Evolutionary conservation across 2,329 filamentous ascomycete species (phyloP).

Genomic region (Daldinia sp.): DNA sequence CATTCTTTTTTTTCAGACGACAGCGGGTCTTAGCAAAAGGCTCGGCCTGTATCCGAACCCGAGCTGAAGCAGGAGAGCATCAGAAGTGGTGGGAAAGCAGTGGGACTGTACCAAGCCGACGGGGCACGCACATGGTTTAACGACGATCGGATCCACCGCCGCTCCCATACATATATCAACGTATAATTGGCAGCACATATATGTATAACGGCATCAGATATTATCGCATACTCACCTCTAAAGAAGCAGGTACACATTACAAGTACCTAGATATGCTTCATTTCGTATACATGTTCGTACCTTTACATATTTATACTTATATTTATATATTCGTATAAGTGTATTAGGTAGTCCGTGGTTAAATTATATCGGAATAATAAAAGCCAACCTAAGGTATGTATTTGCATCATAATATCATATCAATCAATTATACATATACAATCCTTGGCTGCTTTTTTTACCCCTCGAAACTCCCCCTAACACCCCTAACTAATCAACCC

Average conservation of each 20-base stretch:
- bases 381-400: too few relatives aligned
- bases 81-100: slow-evolving; percentile 1
- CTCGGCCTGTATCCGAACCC: slow-evolving; percentile 16
- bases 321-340: background rate
- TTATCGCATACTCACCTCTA: background rate
- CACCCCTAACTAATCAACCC: background rate
- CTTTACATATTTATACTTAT: background rate
- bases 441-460: background rate
- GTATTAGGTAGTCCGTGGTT: too few relatives aligned
- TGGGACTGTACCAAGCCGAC: slow-evolving; percentile 27
- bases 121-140: slow-evolving; percentile 33
- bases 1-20: background rate
- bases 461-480: background rate
- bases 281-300: too few relatives aligned
- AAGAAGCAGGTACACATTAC: background rate
- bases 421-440: background rate
- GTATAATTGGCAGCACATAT: background rate
- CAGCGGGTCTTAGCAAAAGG: slow-evolving; percentile 7
- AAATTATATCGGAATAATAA: too few relatives aligned
- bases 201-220: background rate
- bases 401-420: too few relatives aligned
- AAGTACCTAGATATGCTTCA: background rate
- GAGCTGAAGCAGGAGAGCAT: slow-evolving; percentile 27
- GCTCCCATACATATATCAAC: background rate
- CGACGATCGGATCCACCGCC: slow-evolving; percentile 29